Base-by-base conservation (phyloP, 352 stramenopile species). In the Chrysophaeum taylorii region DNA sequence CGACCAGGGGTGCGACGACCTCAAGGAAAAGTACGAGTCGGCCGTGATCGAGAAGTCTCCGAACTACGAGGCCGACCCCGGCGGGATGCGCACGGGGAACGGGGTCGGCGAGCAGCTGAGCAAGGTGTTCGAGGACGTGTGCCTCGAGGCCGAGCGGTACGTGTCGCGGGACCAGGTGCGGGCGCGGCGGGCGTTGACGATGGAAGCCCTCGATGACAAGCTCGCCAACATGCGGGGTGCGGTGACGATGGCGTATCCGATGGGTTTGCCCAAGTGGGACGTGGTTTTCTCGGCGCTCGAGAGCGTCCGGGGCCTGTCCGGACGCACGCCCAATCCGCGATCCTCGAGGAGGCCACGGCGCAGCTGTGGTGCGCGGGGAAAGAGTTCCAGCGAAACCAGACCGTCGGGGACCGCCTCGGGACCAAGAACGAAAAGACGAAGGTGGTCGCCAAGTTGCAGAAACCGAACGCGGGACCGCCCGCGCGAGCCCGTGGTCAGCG, bases 351-450 rank as follows among this genome's bases (percentile, higher is more conserved):
- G 27, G 82, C 89, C 37, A 92, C 88, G 27, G 81, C 91, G 18
- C 84, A 93, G 64, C 82, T 98, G n/a, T 98, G 92, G 92, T 92
- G 87, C 81, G 92, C 91, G 1, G 91, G 90, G 5, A 96, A 96
- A 72, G 89, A 97, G 78, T 97, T 97, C 74, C 86, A 87, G 45
- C 83, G 89, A 18, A 89, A 94, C 67, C 84, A 96, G 76, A 75
- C 81, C 38, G 85, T 89, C n/a, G 80, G 83, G 48, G 91, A 97
- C 74, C 82, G 94, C 38, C 81, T 95, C 21, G 93, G 93, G 5
- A n/a, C n/a, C n/a, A 92, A 89, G 74, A 98, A 98, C 76, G 93
- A 98, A 72, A 98, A 98, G 62, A 80, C 74, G 1, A 80, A 79
- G 60, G 68, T 91, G 0, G 83, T 86, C 64, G 81, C 72, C 33